Evolutionary conservation across 352 stramenopile genomes (phyloP), one percentile per base, ranked within the genome.

Genomic region (Globisporangium recalcitrans): DNA sequence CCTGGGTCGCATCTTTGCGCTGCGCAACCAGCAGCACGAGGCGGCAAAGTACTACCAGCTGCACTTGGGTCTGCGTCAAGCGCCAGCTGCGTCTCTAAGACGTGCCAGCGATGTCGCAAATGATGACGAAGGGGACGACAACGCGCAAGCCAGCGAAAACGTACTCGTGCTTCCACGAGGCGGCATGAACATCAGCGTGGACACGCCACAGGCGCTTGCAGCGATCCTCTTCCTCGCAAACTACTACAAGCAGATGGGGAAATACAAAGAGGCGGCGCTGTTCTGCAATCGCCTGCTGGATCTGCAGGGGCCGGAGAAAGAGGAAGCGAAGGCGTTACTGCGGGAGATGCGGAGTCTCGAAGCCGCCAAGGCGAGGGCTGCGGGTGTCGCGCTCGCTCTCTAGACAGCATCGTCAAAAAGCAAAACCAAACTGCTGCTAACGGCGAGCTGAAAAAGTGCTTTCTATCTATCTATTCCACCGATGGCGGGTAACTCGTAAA

Each of bases 281-380:
- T 89, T 90, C 58, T 95, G 85, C 69, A 91, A 90, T 48, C 75
- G 82, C 13, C 65, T 95, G 21, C 32, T 92, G 22, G 85, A 95
- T 34, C 73, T 91, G 44, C 80, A 90, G 52, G 85, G 85, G 2
- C 84, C 82, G 1, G 83, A 93, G 51, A 88, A 90, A 62, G 85
- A 95, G 60, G 85, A 95, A 63, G 85, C 83, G 21, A 95, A 91
- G 65, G 78, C 82, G 21, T 63, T 93, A 40, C 62, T 95, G 42
- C 78, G 82, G 2, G 80, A 91, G 63, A 90, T 95, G 75, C 78
- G 87, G 21, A 87, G 73, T 67, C 69, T 90, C 7, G 75, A 88
- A 47, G 75, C 78, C 27, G 70, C 69, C 1, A 58, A 59, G 52
- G 65, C 61, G 27, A 57, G 51, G 32, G 58, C 46, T n/a, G 32